These are phyloP conservation scores for Annona cherimola DNA, from an alignment of 164 flowering plant genomes.

Conservation along the genomic window DNA sequence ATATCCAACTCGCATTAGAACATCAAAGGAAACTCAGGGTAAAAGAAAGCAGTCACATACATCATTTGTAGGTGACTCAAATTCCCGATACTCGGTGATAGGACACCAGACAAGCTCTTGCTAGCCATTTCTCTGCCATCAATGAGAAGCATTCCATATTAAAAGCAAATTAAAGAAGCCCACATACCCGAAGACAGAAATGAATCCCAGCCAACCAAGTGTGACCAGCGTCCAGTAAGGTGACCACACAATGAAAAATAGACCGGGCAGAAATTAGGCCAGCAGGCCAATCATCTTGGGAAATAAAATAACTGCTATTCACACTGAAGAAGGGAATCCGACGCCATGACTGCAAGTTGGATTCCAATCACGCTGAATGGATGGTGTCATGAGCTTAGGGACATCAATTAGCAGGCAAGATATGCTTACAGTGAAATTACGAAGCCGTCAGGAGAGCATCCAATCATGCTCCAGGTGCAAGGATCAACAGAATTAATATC, in stretches of 20 bases:
- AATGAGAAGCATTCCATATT: slow-evolving; percentile 3
- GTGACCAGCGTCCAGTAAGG: not conserved
- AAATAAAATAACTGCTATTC: no score
- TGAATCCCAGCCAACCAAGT: not conserved
- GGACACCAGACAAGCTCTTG: slow-evolving; percentile 61
- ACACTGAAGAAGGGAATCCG: no score
- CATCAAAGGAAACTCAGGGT: not conserved
- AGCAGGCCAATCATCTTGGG: no score
- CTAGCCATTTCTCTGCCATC: slow-evolving; percentile 73
- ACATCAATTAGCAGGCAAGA: not conserved
- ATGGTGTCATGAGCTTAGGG: no score
- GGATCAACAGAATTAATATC: slow-evolving; percentile 98
- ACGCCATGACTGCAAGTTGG: no score
- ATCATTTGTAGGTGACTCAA: slow-evolving; percentile 72
- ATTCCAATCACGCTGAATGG: no score
- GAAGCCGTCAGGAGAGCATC: slow-evolving; percentile 76
- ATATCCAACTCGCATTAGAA: not conserved
- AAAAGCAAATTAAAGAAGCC: not conserved
- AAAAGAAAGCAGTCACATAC: slow-evolving; percentile 34
- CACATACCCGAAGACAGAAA: not conserved
- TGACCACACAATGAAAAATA: not conserved
- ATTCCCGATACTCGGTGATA: slow-evolving; percentile 79
- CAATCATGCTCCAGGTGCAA: slow-evolving; percentile 94
- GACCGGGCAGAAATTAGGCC: no score
- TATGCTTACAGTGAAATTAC: slow-evolving; percentile 76